phyloP scores from a whole-genome alignment of 352 stramenopile species.

The Globisporangium abappressorium region DNA sequence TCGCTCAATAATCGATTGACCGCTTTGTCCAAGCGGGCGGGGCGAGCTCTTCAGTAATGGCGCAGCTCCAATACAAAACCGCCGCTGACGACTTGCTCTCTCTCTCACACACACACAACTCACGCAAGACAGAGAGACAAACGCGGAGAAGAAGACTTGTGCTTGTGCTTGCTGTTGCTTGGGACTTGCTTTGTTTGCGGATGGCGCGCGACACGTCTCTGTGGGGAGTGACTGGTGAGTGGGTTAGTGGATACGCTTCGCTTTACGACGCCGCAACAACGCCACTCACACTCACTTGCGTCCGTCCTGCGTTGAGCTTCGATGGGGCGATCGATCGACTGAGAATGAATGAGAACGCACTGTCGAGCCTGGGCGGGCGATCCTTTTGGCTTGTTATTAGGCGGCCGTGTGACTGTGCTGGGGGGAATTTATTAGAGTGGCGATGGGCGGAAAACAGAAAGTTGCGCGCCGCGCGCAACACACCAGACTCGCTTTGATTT shows the following conservation, averaged over 20 bases:
- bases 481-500: neutral
- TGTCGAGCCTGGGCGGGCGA: neutral
- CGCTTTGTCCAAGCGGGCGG: neutral
- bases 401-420: neutral
- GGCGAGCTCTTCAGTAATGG: neutral
- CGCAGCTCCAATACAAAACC: neutral
- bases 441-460: slow-evolving; percentile 12
- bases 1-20: neutral
- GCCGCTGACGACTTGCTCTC: neutral
- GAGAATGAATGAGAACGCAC: neutral
- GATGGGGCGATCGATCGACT: slow-evolving; percentile 12
- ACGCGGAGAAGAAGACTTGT: neutral
- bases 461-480: slow-evolving; percentile 1
- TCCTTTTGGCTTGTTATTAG: neutral
- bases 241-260: slow-evolving; percentile 9
- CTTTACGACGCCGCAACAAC: slow-evolving; percentile 2
- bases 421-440: slow-evolving; percentile 11
- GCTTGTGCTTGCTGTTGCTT: neutral
- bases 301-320: neutral
- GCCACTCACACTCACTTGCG: neutral
- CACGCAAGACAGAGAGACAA: neutral
- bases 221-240: neutral
- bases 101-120: neutral
- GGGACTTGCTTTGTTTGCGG: neutral
- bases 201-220: slow-evolving; percentile 9